Evolutionary conservation across 2,329 filamentous ascomycete genomes (phyloP).

Genomic region (Westerdykella aurantiaca): DNA sequence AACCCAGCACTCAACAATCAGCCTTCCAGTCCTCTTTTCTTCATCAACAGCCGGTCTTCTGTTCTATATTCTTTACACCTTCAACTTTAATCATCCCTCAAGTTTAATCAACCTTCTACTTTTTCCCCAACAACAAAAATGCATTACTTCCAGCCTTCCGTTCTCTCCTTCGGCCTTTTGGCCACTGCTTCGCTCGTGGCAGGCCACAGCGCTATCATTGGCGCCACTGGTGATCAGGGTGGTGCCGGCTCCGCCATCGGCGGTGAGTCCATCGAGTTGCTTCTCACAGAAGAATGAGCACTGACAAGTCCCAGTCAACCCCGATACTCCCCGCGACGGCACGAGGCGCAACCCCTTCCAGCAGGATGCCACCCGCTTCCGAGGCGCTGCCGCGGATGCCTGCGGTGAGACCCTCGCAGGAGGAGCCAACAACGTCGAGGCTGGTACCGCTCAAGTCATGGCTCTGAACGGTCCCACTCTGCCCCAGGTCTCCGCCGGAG

Average conservation of each 20-base stretch:
- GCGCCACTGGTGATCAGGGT: conserved; percentile 53
- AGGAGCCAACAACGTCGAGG: conserved; percentile 53
- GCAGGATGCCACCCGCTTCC: conserved; percentile 59
- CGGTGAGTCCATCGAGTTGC: conserved; percentile 27
- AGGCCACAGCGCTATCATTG: conserved; percentile 57
- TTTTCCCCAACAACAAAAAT: background rate
- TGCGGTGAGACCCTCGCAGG: conserved; percentile 54
- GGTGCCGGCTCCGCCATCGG: conserved; percentile 49
- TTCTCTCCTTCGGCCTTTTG: conserved; percentile 46
- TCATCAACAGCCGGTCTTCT: no score
- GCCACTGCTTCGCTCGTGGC: conserved; percentile 52
- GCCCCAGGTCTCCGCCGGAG: conserved; percentile 55
- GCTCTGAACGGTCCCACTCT: conserved; percentile 51
- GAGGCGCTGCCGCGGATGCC: conserved; percentile 46
- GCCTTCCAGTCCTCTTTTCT: no score
- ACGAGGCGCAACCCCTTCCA: conserved; percentile 58
- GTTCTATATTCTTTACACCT: no score
- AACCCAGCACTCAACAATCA: no score
- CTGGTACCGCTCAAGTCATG: conserved; percentile 55
- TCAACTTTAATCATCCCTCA: no score
- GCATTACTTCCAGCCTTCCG: conserved; percentile 17
- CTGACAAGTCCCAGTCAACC: conserved; percentile 38
- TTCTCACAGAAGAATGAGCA: conserved; percentile 1
- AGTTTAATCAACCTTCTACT: no score
- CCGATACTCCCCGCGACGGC: conserved; percentile 56